Evolutionary conservation across 2,329 filamentous ascomycete genomes (phyloP).

Genomic region (Geosmithia putterillii): DNA sequence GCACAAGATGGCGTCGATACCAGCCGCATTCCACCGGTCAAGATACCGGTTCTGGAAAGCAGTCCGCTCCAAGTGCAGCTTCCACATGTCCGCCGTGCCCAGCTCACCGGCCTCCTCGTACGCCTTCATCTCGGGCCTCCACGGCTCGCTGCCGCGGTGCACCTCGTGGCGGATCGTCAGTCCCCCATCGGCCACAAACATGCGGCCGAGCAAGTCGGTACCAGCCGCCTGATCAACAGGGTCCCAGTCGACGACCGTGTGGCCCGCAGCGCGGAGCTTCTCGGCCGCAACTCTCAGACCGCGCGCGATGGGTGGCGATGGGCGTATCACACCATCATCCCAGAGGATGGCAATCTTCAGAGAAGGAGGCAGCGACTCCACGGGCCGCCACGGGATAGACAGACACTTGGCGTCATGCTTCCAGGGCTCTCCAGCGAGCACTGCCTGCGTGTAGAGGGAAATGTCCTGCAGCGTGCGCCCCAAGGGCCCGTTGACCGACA

Average conservation of each 20-base stretch:
- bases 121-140: slow-evolving; percentile 10
- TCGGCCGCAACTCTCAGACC: slow-evolving; percentile 13
- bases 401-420: slow-evolving; percentile 41
- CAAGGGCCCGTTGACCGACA: not conserved
- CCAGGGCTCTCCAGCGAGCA: slow-evolving; percentile 44
- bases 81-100: slow-evolving; percentile 8
- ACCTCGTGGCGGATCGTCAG: slow-evolving; percentile 8
- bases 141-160: slow-evolving; percentile 11
- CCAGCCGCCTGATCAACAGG: slow-evolving; percentile 18
- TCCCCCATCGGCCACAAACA: slow-evolving; percentile 37
- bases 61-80: slow-evolving; percentile 21
- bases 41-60: slow-evolving; percentile 13
- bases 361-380: slow-evolving; percentile 18
- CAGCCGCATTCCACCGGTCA: slow-evolving; percentile 11
- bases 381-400: slow-evolving; percentile 41
- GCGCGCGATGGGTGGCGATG: slow-evolving; percentile 6
- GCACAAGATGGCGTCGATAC: slow-evolving; percentile 46
- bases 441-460: slow-evolving; percentile 35
- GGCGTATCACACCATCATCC: slow-evolving; percentile 43
- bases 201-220: slow-evolving; percentile 21
- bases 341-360: slow-evolving; percentile 50
- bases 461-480: slow-evolving; percentile 13
- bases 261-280: slow-evolving; percentile 12
- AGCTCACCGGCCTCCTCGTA: slow-evolving; percentile 12
- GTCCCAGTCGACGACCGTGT: slow-evolving; percentile 15